Base-by-base conservation (phyloP, 768 basidiomycete genomes). In the Rubroboletus pulcherrimus region DNA sequence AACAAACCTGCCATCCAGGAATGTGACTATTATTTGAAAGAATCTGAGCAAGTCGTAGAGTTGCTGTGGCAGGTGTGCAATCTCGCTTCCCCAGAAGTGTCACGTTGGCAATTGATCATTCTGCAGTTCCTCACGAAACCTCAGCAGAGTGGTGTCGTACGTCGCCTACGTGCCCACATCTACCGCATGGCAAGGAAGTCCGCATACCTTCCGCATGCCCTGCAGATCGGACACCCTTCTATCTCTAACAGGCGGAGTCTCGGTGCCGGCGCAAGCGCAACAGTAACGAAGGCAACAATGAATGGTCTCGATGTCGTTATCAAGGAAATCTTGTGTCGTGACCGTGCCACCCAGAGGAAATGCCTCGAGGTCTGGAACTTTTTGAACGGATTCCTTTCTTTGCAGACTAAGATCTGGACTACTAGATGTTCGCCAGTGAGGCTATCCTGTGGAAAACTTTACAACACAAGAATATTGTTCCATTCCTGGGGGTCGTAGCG, bases 131-230 rank as follows among this genome's bases (percentile, higher is more conserved):
- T 71, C 40, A 14, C 9, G 54, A 24, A 43, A 19, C 1, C 0
- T 21, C 45, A 44, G 21, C 29, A 54, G 5, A 14, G 0, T 6
- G 44, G 55, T 5, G 44, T 60, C 5, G 8, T 1, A 17, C 55
- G 38, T 49, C 68, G 55, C 21, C 54, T 68, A 33, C 61, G 50
- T 41, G 57, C 63, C 35, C 51, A 46, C 34, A 60, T 68, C 34
- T 65, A 69, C 15, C 68, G 70, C 34, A 57, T 71, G 59, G 56
- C 70, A 30, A 68, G 68, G 44, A 70, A 70, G 39, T 70, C 57
- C 5, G 60, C 56, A 17, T 56, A 69, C 43, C 49, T 70, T 12
- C 70, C 66, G 14, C 34, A 1, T 44, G 54, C 2, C n/a, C n/a
- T 67, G n/a, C 48, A 11, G 19, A 69, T 67, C 19, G 30, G 10